Evolutionary conservation across 768 basidiomycete species (phyloP).

Genomic region (Tephrocybe sp.): DNA sequence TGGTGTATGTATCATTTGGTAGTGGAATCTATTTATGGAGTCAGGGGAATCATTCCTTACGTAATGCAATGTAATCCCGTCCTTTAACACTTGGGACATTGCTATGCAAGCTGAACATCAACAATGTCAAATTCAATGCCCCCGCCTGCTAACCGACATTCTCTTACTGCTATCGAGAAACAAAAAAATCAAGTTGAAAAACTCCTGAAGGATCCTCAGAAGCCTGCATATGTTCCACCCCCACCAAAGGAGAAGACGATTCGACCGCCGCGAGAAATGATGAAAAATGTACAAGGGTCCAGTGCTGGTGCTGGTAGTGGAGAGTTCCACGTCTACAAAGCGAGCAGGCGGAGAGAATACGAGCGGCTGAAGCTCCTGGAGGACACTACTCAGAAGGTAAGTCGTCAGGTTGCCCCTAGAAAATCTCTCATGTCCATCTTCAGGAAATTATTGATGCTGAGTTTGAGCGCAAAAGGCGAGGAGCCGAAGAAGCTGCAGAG

Average conservation of each 20-base stretch:
- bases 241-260: conserved; percentile 81
- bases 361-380: conserved; percentile 91
- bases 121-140: conserved; percentile 17
- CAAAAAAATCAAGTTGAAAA: conserved; percentile 72
- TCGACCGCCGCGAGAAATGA: conserved; percentile 86
- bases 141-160: conserved; percentile 43
- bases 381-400: conserved; percentile 75
- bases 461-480: conserved; percentile 72
- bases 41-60: too few relatives aligned
- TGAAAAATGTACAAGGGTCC: conserved; percentile 99
- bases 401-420: conserved; percentile 14
- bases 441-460: conserved; percentile 72
- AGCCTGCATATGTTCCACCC: conserved; percentile 76
- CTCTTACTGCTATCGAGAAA: conserved; percentile 49
- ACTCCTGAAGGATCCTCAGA: conserved; percentile 86
- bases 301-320: conserved; percentile 97
- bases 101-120: not conserved
- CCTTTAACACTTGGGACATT: too few relatives aligned
- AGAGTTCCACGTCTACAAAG: conserved; percentile 99
- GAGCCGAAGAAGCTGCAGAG: conserved; percentile 68
- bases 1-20: too few relatives aligned
- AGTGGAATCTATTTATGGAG: too few relatives aligned
- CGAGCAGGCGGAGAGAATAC: conserved; percentile 89
- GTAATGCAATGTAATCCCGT: not conserved
- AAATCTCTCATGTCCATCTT: not conserved